phyloP scores from a whole-genome alignment of 345 rosid species.

The Noccaea caerulescens region DNA sequence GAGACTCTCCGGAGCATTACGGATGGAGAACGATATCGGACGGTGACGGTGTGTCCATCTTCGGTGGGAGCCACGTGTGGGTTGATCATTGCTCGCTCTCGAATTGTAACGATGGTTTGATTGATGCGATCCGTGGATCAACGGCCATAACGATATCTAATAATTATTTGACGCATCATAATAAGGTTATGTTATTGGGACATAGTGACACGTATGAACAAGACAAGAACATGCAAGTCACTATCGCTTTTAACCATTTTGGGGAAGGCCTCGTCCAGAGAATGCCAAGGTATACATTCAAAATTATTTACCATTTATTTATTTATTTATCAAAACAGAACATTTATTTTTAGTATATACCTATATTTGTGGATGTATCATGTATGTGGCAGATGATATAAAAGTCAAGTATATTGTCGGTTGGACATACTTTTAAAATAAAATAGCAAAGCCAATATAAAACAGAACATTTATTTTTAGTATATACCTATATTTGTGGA shows the following conservation, averaged over 20 bases:
- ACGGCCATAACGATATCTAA: constrained; percentile 79
- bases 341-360: neutral
- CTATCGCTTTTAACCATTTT: constrained; percentile 85
- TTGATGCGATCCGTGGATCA: constrained; percentile 78
- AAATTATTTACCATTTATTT: neutral
- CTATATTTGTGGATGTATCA: constrained; percentile 20
- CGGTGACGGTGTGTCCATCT: constrained; percentile 84
- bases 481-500: constrained; percentile 15
- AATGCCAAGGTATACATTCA: constrained; percentile 64
- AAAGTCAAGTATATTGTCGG: constrained; percentile 39
- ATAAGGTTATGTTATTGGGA: constrained; percentile 80
- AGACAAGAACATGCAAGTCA: constrained; percentile 87
- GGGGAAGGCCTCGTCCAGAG: constrained; percentile 89
- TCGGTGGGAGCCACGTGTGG: constrained; percentile 84
- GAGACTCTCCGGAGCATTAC: constrained; percentile 67
- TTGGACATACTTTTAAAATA: neutral
- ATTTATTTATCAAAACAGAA: neutral
- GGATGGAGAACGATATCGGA: constrained; percentile 76
- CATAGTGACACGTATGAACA: constrained; percentile 66
- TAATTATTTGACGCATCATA: constrained; percentile 80
- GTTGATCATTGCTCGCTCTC: constrained; percentile 80
- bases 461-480: neutral
- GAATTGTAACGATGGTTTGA: constrained; percentile 69
- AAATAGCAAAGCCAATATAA: constrained; percentile 12
- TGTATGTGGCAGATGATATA: constrained; percentile 13